Evolutionary conservation across 306 rosid genomes (phyloP), one percentile per base, ranked within the genome.

Genomic region (Vigna nakashimae): DNA sequence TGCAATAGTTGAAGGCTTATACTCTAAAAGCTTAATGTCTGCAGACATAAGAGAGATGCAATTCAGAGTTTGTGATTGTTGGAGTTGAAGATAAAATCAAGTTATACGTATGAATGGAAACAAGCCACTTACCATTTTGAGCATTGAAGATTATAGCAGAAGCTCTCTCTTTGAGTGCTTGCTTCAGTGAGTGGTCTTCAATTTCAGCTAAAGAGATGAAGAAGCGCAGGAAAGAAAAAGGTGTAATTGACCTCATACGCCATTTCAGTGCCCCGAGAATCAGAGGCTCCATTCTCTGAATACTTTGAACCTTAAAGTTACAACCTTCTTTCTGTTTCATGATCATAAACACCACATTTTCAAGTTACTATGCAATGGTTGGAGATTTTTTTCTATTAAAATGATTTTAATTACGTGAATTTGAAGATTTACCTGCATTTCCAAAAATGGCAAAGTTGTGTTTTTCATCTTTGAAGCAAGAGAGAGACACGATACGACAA

Each of bases 201-300:
- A 89, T 59, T 20, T 89, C 85, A 34, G 84, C 68, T 45, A 74
- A 75, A 66, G 90, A 84, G 42, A 85, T 13, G 38, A 90, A 89
- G 89, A 84, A 90, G 56, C 81, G 46, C 80, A 90, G 70, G 82
- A 92, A 92, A 45, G 91, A 85, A 65, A 92, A 90, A 10, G 97
- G 97, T 26, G 96, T 92, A 9, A 89, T 82, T 32, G 93, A 86
- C 74, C 93, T 90, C 93, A 92, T 84, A 40, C 91, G 88, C 97
- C 97, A 92, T 16, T 85, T 53, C 53, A 92, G 82, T 30, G 91
- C 68, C 32, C 90, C 93, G 1, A 92, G 96, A 79, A 92, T 80
- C 22, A 87, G 76, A 73, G 84, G 84, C 85, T 92, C 96, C 96
- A 89, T 92, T 76, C 71, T 90, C 58, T 65, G 82, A 77, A 90